Percentiles rank a stretch among this genome's conserved stretches.
Conservation (phyloP, 73 alveolate genomes). For the Paramecium caudatum region DNA sequence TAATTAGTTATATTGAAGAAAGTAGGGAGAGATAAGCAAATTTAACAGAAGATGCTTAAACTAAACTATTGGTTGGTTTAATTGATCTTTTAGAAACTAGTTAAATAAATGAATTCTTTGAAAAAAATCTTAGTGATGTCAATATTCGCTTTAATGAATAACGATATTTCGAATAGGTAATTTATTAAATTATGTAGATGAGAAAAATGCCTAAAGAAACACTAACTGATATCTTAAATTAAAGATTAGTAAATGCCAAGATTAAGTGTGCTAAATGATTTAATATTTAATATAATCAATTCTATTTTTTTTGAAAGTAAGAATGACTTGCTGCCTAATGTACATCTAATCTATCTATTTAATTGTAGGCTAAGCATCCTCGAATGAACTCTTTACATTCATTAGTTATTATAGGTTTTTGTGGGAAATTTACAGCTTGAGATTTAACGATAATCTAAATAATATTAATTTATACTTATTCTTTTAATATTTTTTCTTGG, state of each 20-base stretch:
- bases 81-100: conserved; percentile 59
- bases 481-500: conserved; percentile 65
- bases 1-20: conserved; percentile 68
- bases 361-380: conserved; percentile 63
- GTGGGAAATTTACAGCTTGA: conserved; percentile 66
- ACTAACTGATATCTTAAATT: conserved; percentile 28
- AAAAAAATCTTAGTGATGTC: conserved; percentile 65
- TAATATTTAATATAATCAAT: conserved; percentile 22
- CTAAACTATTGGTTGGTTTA: background rate
- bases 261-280: conserved; percentile 54
- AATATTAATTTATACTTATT: background rate
- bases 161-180: conserved; percentile 67
- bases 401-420: conserved; percentile 65
- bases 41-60: conserved; percentile 5
- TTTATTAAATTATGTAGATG: conserved; percentile 5
- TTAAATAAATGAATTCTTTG: conserved; percentile 68
- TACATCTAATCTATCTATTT: conserved; percentile 72
- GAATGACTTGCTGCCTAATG: conserved; percentile 68
- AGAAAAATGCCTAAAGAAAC: conserved; percentile 59
- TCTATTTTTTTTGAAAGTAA: conserved; percentile 52
- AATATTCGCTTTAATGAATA: conserved; percentile 62
- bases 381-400: conserved; percentile 71
- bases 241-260: conserved; percentile 54
- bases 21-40: conserved; percentile 49
- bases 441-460: conserved; percentile 64